Conservation (phyloP, 2,329 filamentous ascomycete genomes). For the Alternaria sp. region DNA sequence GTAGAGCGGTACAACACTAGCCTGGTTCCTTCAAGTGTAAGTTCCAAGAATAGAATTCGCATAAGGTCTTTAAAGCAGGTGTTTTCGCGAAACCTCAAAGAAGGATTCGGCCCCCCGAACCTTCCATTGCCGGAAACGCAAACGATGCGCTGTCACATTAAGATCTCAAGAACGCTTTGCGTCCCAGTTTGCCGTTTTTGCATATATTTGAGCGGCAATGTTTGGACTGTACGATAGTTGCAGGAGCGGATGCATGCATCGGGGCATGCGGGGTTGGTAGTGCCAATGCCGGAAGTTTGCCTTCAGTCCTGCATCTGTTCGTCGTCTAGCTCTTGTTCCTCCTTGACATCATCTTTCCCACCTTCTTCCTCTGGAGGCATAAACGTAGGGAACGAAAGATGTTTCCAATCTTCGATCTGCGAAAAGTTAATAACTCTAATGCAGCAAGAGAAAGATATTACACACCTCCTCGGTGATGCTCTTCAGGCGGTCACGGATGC, state of each 20-base stretch:
- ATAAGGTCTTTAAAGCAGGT: background rate
- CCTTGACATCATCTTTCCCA: constrained; percentile 23
- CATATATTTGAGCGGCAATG: background rate
- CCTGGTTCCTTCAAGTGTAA: background rate
- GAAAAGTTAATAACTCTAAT: background rate
- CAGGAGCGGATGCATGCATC: background rate
- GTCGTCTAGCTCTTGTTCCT: constrained; percentile 35
- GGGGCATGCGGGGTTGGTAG: background rate
- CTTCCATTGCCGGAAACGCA: background rate
- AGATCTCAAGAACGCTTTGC: background rate
- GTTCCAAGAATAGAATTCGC: background rate
- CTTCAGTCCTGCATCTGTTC: constrained; percentile 33
- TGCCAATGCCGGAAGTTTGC: background rate
- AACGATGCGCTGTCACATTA: background rate
- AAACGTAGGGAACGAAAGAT: constrained; percentile 32
- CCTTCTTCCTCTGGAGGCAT: constrained; percentile 33
- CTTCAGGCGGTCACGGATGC: constrained; percentile 85
- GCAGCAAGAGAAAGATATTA: background rate
- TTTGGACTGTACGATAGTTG: background rate
- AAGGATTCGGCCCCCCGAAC: background rate
- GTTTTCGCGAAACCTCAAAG: background rate
- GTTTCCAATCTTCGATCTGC: constrained; percentile 41
- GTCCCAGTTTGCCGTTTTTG: background rate
- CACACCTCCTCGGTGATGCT: constrained; percentile 89
- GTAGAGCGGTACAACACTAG: background rate